These are phyloP conservation scores for Starmera stellimalicola DNA, from an alignment of 1,139 yeast species.

Conservation along the genomic window DNA sequence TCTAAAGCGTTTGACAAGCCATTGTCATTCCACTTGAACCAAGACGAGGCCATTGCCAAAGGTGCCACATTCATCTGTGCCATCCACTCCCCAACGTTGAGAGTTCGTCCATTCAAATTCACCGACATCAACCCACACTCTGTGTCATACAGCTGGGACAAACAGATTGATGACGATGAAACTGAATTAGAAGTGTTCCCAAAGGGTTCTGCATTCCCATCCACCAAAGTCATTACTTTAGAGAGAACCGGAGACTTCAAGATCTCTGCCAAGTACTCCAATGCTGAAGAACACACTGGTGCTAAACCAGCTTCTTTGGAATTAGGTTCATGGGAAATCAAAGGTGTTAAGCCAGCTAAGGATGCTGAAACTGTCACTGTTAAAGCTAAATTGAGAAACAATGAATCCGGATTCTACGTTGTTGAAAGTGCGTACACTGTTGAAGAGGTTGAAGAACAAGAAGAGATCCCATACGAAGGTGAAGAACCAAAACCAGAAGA, in stretches of 20 bases:
- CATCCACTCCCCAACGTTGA: slow-evolving; percentile 95
- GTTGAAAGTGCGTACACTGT: slow-evolving; percentile 93
- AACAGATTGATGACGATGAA: slow-evolving; percentile 82
- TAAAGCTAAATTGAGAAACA: slow-evolving; percentile 92
- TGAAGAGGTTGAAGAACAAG: slow-evolving; percentile 85
- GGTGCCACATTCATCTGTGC: slow-evolving; percentile 99
- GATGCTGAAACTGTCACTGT: slow-evolving; percentile 77
- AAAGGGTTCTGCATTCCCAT: slow-evolving; percentile 85
- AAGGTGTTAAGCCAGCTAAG: slow-evolving; percentile 74
- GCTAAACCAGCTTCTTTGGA: slow-evolving; percentile 57
- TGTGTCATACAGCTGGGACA: slow-evolving; percentile 92
- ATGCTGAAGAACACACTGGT: slow-evolving; percentile 36
- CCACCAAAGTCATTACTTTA: slow-evolving; percentile 89
- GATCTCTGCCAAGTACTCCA: slow-evolving; percentile 79
- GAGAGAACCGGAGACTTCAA: slow-evolving; percentile 88
- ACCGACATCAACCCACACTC: slow-evolving; percentile 91
- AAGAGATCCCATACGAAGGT: slow-evolving; percentile 60
- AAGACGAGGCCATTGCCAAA: slow-evolving; percentile 98
- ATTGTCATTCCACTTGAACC: slow-evolving; percentile 91
- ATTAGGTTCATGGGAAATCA: slow-evolving; percentile 78
- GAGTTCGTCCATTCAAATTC: slow-evolving; percentile 98
- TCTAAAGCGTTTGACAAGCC: slow-evolving; percentile 77
- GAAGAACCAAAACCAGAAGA: slow-evolving; percentile 70
- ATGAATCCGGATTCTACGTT: slow-evolving; percentile 92
- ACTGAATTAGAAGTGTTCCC: slow-evolving; percentile 97